Conservation (phyloP, 352 stramenopile species). For the Peronospora farinosa region DNA sequence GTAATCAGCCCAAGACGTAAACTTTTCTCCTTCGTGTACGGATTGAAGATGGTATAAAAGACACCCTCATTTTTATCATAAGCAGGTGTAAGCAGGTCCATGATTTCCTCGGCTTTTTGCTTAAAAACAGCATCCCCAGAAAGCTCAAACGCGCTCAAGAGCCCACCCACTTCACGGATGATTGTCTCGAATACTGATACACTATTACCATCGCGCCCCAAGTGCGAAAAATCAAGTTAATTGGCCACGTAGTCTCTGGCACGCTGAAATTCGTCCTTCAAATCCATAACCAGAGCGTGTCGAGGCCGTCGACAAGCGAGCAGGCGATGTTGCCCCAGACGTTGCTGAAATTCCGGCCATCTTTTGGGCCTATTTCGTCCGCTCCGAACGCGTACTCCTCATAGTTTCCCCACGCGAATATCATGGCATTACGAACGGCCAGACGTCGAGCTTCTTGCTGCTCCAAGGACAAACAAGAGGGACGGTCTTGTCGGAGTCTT, state of each 20-base stretch:
- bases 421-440: constrained; percentile 58
- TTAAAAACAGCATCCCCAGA: constrained; percentile 86
- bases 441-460: constrained; percentile 41
- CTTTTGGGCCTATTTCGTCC: constrained; percentile 91
- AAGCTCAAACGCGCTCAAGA: constrained; percentile 94
- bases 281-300: constrained; percentile 98
- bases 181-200: constrained; percentile 98
- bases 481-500: constrained; percentile 17
- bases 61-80: constrained; percentile 89
- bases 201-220: constrained; percentile 43
- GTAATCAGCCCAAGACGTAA: constrained; percentile 36
- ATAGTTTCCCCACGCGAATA: constrained; percentile 86
- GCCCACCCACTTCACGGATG: constrained; percentile 95
- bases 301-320: constrained; percentile 91
- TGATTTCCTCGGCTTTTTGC: constrained; percentile 89
- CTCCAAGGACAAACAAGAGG: constrained; percentile 15
- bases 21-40: constrained; percentile 59
- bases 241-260: constrained; percentile 83
- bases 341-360: constrained; percentile 52
- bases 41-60: constrained; percentile 87
- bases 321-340: constrained; percentile 88
- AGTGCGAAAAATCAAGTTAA: constrained; percentile 75
- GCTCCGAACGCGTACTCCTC: constrained; percentile 90
- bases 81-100: constrained; percentile 81
- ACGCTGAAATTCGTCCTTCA: constrained; percentile 88